Conservation (phyloP, 176 grass and related monocot genomes). For the Carex scoparia region DNA sequence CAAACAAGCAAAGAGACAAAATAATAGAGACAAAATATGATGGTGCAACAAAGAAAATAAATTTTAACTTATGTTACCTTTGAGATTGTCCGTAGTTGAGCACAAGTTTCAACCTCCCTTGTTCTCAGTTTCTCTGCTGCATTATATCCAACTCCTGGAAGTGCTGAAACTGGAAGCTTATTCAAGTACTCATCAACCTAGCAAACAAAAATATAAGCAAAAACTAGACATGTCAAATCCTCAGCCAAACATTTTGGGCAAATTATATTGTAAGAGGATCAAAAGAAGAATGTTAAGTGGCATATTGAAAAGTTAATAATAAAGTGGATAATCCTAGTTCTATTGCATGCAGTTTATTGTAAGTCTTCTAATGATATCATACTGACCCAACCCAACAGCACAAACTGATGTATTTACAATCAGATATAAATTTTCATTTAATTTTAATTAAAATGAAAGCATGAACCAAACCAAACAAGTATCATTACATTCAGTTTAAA, state of each 20-base stretch:
- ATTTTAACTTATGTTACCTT: conserved; percentile 39
- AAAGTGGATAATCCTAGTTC: neutral
- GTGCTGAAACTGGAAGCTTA: conserved; percentile 69
- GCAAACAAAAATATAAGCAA: neutral
- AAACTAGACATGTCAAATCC: neutral
- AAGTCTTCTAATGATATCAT: neutral
- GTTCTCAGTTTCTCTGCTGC: conserved; percentile 60
- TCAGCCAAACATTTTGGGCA: neutral
- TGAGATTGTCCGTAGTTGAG: conserved; percentile 52
- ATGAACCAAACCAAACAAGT: neutral
- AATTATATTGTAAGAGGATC: conserved; percentile 6
- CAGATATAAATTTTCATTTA: neutral
- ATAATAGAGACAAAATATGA: conserved; percentile 10
- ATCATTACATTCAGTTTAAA: neutral
- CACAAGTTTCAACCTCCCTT: conserved; percentile 57
- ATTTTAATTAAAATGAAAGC: neutral
- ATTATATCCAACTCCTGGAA: conserved; percentile 77
- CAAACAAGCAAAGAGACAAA: conserved; percentile 16
- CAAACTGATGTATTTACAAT: neutral
- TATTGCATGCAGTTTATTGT: neutral
- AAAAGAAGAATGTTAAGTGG: neutral
- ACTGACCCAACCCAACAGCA: neutral
- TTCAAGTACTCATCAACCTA: conserved; percentile 72
- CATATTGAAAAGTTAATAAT: neutral
- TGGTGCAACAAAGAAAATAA: conserved; percentile 19